phyloP scores from a whole-genome alignment of 257 asterid genomes.

The Avicennia marina region DNA sequence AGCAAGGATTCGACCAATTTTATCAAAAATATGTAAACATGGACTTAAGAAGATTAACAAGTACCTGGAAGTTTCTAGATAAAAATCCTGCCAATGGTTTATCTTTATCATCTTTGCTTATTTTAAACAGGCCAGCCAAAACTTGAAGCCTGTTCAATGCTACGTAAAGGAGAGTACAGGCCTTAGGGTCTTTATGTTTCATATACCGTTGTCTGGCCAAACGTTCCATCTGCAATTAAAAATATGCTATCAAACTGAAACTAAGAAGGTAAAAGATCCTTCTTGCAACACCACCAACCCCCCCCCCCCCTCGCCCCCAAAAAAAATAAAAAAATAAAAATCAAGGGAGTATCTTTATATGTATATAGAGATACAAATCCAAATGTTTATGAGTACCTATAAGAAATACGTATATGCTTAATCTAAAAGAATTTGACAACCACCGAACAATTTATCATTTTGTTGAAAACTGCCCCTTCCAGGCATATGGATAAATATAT shows the following conservation, averaged over 20 bases:
- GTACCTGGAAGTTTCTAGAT: constrained; percentile 90
- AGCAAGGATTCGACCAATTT: neutral
- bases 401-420: too few species aligned
- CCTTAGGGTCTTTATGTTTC: constrained; percentile 88
- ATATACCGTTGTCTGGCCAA: constrained; percentile 83
- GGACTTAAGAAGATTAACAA: constrained; percentile 2
- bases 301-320: too few species aligned
- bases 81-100: constrained; percentile 82
- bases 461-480: neutral
- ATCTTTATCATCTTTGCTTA: constrained; percentile 93
- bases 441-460: too few species aligned
- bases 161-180: constrained; percentile 82
- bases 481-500: constrained; percentile 3
- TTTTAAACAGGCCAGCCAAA: constrained; percentile 88
- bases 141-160: constrained; percentile 93
- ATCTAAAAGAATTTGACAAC: too few species aligned
- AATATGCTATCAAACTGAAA: constrained; percentile 19
- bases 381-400: too few species aligned
- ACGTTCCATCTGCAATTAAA: constrained; percentile 75
- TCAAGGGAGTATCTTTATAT: too few species aligned
- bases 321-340: too few species aligned
- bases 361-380: too few species aligned
- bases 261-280: too few species aligned
- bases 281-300: too few species aligned
- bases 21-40: constrained; percentile 3